phyloP scores from a whole-genome alignment of 805 yeast species.

The Myxozyma vanderwaltii region DNA sequence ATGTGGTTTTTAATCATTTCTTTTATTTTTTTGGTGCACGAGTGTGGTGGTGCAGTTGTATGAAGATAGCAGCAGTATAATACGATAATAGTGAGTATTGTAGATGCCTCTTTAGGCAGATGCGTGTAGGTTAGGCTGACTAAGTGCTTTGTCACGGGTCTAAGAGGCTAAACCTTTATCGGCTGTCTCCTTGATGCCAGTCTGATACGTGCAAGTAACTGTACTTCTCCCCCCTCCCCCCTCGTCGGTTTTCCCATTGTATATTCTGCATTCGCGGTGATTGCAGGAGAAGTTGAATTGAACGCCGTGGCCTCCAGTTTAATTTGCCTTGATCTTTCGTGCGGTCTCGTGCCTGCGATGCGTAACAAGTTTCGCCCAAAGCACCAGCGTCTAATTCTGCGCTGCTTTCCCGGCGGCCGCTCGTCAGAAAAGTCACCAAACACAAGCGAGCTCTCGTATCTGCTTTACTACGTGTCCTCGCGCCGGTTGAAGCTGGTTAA shows the following conservation, averaged over 20 bases:
- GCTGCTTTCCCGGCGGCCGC: slow-evolving; percentile 91
- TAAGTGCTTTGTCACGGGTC: too few relatives aligned
- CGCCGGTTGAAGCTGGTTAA: slow-evolving; percentile 86
- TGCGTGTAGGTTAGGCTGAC: too few relatives aligned
- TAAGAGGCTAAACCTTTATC: too few relatives aligned
- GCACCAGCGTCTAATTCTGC: slow-evolving; percentile 85
- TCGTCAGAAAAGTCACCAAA: slow-evolving; percentile 87
- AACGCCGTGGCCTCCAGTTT: slow-evolving; percentile 1
- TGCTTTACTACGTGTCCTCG: slow-evolving; percentile 86
- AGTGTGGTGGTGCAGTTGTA: background rate
- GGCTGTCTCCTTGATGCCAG: too few relatives aligned
- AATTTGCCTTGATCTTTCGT: slow-evolving; percentile 23
- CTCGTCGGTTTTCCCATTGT: background rate
- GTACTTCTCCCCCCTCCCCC: background rate
- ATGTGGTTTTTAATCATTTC: too few relatives aligned
- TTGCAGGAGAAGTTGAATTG: too few relatives aligned
- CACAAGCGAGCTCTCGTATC: slow-evolving; percentile 84
- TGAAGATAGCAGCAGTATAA: background rate
- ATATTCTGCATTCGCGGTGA: too few relatives aligned
- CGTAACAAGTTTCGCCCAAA: slow-evolving; percentile 58
- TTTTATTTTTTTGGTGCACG: background rate
- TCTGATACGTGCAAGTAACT: too few relatives aligned
- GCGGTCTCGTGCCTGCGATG: slow-evolving; percentile 29
- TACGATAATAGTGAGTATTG: background rate
- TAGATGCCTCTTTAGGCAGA: too few relatives aligned